Evolutionary conservation across 1,284 basidiomycete genomes (phyloP).

Genomic region (Cyathus pygmaeus): DNA sequence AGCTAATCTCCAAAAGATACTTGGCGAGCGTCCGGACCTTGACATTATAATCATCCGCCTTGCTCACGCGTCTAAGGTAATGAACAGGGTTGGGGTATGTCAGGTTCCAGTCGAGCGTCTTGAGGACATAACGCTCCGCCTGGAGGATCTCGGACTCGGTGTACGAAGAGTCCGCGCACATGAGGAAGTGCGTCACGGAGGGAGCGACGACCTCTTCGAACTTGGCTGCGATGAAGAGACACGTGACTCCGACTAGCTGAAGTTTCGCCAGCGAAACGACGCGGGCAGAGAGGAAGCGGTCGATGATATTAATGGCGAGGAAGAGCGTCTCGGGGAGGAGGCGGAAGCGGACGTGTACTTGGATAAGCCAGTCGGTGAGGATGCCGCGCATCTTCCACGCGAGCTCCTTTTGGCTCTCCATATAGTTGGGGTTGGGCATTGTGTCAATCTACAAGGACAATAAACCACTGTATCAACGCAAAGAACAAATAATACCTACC

Average conservation of each 20-base stretch:
- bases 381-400: slow-evolving; percentile 96
- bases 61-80: slow-evolving; percentile 88
- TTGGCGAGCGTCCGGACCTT: slow-evolving; percentile 89
- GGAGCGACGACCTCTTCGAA: slow-evolving; percentile 99
- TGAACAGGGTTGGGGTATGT: slow-evolving; percentile 92
- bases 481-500: slow-evolving; percentile 43
- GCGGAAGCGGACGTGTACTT: slow-evolving; percentile 97
- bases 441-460: slow-evolving; percentile 64
- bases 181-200: slow-evolving; percentile 86
- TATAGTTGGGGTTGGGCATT: slow-evolving; percentile 97
- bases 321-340: slow-evolving; percentile 98
- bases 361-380: slow-evolving; percentile 97
- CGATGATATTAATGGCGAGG: slow-evolving; percentile 97
- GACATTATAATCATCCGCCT: slow-evolving; percentile 92
- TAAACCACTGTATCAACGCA: slow-evolving; percentile 6
- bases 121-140: slow-evolving; percentile 90
- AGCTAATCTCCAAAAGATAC: slow-evolving; percentile 87
- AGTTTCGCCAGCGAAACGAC: slow-evolving; percentile 94
- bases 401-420: slow-evolving; percentile 94
- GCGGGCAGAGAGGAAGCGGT: slow-evolving; percentile 94
- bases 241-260: slow-evolving; percentile 96
- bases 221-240: slow-evolving; percentile 98
- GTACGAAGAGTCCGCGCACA: slow-evolving; percentile 87
- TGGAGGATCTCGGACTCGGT: slow-evolving; percentile 86
- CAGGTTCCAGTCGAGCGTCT: slow-evolving; percentile 88